Evolutionary conservation across 495 filamentous ascomycete genomes (phyloP).

Genomic region (Hyaloscypha bicolor): DNA sequence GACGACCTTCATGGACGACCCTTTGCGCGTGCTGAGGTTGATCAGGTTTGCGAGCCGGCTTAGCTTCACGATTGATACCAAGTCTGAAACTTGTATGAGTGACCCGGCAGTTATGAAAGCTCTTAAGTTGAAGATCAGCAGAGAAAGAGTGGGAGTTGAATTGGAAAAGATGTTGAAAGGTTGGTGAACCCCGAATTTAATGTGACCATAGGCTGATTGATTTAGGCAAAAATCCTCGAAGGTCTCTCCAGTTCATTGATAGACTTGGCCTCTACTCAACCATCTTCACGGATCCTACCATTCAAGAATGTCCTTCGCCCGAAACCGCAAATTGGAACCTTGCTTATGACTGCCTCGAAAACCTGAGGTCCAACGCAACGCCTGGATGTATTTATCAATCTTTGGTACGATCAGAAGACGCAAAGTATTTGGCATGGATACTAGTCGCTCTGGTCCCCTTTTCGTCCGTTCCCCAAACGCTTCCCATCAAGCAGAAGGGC

Average conservation of each 20-base stretch:
- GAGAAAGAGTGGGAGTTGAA: constrained; percentile 83
- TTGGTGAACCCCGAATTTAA: constrained; percentile 31
- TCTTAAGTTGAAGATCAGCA: constrained; percentile 86
- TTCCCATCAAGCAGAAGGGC: constrained; percentile 41
- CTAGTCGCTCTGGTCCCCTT: constrained; percentile 77
- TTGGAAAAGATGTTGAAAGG: constrained; percentile 89
- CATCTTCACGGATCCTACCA: constrained; percentile 73
- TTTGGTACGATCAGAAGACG: constrained; percentile 61
- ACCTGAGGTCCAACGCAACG: constrained; percentile 48
- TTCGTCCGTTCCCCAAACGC: constrained; percentile 55
- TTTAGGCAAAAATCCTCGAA: constrained; percentile 67
- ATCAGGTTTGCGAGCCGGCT: constrained; percentile 89
- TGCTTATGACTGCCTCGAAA: constrained; percentile 53
- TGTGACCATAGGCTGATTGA: constrained; percentile 12
- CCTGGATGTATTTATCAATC: constrained; percentile 51
- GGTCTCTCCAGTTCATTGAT: constrained; percentile 72
- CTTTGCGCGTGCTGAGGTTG: constrained; percentile 83
- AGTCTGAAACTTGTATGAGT: constrained; percentile 73
- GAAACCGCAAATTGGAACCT: constrained; percentile 45
- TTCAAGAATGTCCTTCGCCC: constrained; percentile 39
- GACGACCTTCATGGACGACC: constrained; percentile 95
- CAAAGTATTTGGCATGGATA: constrained; percentile 72
- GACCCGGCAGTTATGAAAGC: constrained; percentile 71
- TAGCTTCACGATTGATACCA: constrained; percentile 71
- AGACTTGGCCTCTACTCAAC: constrained; percentile 73